Evolutionary conservation across 176 grass and related monocot species (phyloP).

Genomic region (Oryza rufipogon): DNA sequence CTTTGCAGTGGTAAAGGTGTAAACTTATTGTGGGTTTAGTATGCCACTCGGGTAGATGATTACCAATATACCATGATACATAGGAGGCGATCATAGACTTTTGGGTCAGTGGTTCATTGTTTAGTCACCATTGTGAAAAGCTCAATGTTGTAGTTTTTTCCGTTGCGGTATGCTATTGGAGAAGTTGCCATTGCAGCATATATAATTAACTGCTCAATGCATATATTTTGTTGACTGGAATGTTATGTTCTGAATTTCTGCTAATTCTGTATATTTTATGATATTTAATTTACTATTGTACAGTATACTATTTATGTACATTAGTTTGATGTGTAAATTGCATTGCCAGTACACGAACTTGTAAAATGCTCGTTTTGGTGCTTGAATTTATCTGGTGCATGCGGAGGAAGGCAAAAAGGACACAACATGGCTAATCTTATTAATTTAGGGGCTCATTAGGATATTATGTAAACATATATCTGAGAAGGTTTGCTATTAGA

Average conservation of each 20-base stretch:
- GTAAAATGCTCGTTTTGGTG: too few relatives aligned
- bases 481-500: too few relatives aligned
- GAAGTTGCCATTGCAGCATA: background rate
- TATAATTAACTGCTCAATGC: background rate
- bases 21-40: background rate
- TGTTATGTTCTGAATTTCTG: background rate
- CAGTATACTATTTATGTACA: background rate
- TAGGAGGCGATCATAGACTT: background rate
- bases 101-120: background rate
- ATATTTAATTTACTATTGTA: background rate
- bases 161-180: background rate
- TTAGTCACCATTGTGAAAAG: background rate
- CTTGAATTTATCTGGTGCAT: too few relatives aligned
- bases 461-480: too few relatives aligned
- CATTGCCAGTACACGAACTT: too few relatives aligned
- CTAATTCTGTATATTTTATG: background rate
- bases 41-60: background rate
- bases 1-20: background rate
- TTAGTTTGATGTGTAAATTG: background rate
- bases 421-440: too few relatives aligned
- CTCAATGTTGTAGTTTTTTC: background rate
- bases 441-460: too few relatives aligned
- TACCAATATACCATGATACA: background rate
- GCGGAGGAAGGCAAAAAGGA: too few relatives aligned
- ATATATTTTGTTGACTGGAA: background rate